Evolutionary conservation across 306 rosid genomes (phyloP).

Genomic region (Quercus variabilis): DNA sequence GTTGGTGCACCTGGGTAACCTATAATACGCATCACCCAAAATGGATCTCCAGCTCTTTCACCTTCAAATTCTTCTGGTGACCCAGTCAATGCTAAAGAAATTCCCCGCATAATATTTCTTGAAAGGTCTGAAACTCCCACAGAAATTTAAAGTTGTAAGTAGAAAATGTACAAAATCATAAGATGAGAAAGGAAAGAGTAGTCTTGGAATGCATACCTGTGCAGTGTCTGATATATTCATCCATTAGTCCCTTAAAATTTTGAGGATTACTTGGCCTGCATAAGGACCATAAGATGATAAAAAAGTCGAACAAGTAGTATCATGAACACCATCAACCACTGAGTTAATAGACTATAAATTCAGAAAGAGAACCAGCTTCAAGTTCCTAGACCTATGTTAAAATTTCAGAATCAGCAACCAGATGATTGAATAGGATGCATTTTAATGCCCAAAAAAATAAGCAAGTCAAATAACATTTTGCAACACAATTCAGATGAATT

Average conservation of each 20-base stretch:
- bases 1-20: conserved; percentile 69
- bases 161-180: conserved; percentile 3
- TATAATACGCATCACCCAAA: conserved; percentile 81
- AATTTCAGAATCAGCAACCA: conserved; percentile 2
- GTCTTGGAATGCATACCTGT: conserved; percentile 53
- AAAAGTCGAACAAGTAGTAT: neutral
- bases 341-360: neutral
- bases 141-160: conserved; percentile 10
- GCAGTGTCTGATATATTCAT: conserved; percentile 72
- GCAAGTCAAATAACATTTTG: no score
- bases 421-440: neutral
- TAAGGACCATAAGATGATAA: conserved; percentile 12
- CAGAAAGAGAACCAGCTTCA: neutral
- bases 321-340: neutral
- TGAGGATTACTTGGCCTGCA: conserved; percentile 82
- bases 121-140: conserved; percentile 58
- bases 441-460: no score
- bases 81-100: conserved; percentile 83
- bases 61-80: conserved; percentile 89
- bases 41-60: conserved; percentile 83
- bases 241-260: conserved; percentile 51
- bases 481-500: no score
- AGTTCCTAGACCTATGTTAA: neutral
- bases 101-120: conserved; percentile 78
- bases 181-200: neutral